Percentiles rank a stretch among this genome's conserved stretches.
Conservation (phyloP, 2,329 filamentous ascomycete genomes). For the Tolypocladium capitatum region DNA sequence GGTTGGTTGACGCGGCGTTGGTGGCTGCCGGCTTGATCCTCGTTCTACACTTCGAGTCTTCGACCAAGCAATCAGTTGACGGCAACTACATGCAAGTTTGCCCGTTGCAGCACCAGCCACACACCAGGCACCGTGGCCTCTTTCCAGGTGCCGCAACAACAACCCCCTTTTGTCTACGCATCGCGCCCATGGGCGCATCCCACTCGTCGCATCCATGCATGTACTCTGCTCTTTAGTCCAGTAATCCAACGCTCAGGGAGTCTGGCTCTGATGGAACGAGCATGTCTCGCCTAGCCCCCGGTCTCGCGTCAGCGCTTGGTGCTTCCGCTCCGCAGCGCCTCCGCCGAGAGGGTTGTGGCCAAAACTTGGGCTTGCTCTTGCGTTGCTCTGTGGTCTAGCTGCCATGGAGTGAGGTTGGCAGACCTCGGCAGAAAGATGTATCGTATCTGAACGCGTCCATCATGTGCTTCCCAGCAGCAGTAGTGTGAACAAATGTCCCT, state of each 20-base stretch:
- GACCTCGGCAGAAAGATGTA: conserved; percentile 42
- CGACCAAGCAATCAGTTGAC: background rate
- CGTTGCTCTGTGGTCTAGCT: conserved; percentile 47
- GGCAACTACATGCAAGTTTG: too few species aligned
- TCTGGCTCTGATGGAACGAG: conserved; percentile 52
- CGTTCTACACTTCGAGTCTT: too few species aligned
- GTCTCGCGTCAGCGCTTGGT: conserved; percentile 12
- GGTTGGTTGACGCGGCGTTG: background rate
- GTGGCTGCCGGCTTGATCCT: background rate
- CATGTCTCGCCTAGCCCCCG: conserved; percentile 7
- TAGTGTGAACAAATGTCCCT: background rate
- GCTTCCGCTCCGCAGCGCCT: conserved; percentile 16
- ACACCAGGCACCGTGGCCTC: too few species aligned
- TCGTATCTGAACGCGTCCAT: conserved; percentile 46
- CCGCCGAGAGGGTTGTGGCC: background rate
- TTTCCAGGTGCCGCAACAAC: background rate
- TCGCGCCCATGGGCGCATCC: background rate
- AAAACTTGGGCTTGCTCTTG: conserved; percentile 30
- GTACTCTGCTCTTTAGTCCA: conserved; percentile 53
- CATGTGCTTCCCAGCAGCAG: background rate
- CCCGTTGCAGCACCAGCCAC: too few species aligned
- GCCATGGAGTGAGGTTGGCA: conserved; percentile 26
- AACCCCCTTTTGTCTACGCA: too few species aligned
- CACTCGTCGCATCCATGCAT: conserved; percentile 16
- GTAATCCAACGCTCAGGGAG: conserved; percentile 43